Conservation (phyloP, 441 rosid species). For the Pelargonium citronellum region DNA sequence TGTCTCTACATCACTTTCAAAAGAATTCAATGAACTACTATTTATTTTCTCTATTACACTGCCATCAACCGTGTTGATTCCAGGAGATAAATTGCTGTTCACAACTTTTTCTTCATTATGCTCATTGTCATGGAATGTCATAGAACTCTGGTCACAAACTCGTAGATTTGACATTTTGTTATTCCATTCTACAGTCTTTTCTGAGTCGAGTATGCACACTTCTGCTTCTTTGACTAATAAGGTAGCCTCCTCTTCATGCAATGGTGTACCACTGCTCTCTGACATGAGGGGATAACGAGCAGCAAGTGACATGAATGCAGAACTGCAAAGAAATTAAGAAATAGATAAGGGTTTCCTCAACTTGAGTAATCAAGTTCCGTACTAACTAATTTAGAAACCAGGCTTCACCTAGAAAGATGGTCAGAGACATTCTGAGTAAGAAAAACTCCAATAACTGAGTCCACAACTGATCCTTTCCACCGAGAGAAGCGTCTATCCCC, state of each 20-base stretch:
- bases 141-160: constrained; percentile 34
- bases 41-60: constrained; percentile 19
- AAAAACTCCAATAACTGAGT: constrained; percentile 86
- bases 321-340: constrained; percentile 46
- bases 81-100: constrained; percentile 38
- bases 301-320: constrained; percentile 88
- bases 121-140: constrained; percentile 28
- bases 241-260: constrained; percentile 23
- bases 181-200: constrained; percentile 37
- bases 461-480: constrained; percentile 99
- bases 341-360: constrained; percentile 14
- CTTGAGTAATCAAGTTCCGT: constrained; percentile 8
- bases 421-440: constrained; percentile 61
- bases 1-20: constrained; percentile 24
- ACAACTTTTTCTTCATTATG: constrained; percentile 46
- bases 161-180: constrained; percentile 27
- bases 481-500: constrained; percentile 96
- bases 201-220: constrained; percentile 33
- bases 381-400: not conserved
- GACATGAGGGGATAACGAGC: constrained; percentile 69
- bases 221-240: constrained; percentile 60
- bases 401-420: constrained; percentile 83
- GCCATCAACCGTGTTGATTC: constrained; percentile 24
- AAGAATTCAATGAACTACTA: constrained; percentile 23
- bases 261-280: constrained; percentile 21